These are phyloP conservation scores for Populus simonii DNA, from an alignment of 345 rosid species.

Conservation along the genomic window DNA sequence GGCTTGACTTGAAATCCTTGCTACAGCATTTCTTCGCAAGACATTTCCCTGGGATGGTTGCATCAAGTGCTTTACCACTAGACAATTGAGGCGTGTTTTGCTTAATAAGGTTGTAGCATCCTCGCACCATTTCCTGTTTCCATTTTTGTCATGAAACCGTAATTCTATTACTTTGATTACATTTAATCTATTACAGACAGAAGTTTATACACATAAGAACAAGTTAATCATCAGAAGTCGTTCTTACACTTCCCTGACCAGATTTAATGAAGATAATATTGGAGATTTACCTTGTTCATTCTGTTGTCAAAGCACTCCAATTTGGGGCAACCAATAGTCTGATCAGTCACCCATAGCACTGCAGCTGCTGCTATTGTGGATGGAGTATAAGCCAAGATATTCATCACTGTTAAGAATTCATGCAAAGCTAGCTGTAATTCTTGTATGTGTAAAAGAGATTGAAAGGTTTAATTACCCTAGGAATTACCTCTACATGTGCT, in stretches of 20 bases:
- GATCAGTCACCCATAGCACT: conserved; percentile 22
- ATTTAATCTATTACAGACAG: too few species aligned
- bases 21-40: background rate
- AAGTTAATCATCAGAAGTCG: too few species aligned
- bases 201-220: too few species aligned
- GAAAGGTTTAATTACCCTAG: background rate
- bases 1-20: background rate
- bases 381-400: conserved; percentile 34
- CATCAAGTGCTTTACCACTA: conserved; percentile 2
- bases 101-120: conserved; percentile 25
- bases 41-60: conserved; percentile 10
- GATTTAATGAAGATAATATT: background rate
- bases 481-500: conserved; percentile 30
- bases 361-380: conserved; percentile 37
- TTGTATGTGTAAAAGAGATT: background rate
- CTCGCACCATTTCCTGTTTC: conserved; percentile 34
- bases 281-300: conserved; percentile 23
- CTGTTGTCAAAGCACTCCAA: conserved; percentile 27
- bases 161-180: too few species aligned
- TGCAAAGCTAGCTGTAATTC: background rate
- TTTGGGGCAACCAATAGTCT: conserved; percentile 11
- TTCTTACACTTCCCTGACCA: too few species aligned
- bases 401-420: conserved; percentile 19
- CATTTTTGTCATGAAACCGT: background rate
- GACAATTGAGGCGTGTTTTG: conserved; percentile 4